Conservation (phyloP, 441 rosid species). For the Gossypium armourianum region DNA sequence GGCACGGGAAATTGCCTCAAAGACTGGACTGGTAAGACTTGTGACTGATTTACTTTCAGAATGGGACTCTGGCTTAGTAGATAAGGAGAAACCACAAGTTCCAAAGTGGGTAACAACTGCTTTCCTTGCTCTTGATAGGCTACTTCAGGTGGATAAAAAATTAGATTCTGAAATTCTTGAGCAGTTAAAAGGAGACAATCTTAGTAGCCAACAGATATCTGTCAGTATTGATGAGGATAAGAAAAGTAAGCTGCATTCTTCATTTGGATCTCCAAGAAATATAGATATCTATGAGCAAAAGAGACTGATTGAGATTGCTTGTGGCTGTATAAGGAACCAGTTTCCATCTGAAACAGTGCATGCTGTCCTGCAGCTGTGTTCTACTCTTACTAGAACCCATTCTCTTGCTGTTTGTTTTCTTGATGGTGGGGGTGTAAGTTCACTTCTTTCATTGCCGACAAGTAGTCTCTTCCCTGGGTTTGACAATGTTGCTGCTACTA, state of each 20-base stretch:
- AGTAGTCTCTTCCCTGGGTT: conserved; percentile 86
- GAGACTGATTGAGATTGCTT: conserved; percentile 78
- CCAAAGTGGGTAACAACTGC: conserved; percentile 96
- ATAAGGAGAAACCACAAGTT: conserved; percentile 39
- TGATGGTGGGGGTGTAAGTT: conserved; percentile 69
- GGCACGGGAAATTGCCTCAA: conserved; percentile 69
- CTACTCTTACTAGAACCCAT: conserved; percentile 77
- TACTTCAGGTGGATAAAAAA: conserved; percentile 76
- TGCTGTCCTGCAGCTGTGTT: conserved; percentile 85
- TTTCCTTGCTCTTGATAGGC: conserved; percentile 86
- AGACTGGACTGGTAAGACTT: conserved; percentile 63
- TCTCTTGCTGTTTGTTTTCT: conserved; percentile 73
- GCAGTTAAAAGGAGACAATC: conserved; percentile 47
- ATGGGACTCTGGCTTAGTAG: conserved; percentile 57
- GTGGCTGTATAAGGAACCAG: conserved; percentile 62
- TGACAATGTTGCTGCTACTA: conserved; percentile 78
- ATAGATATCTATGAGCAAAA: conserved; percentile 58
- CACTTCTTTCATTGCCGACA: conserved; percentile 71
- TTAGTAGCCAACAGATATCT: conserved; percentile 33
- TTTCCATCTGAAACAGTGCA: conserved; percentile 87
- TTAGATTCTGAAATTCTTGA: conserved; percentile 64
- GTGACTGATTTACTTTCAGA: conserved; percentile 57
- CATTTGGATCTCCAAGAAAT: conserved; percentile 39
- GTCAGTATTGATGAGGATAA: conserved; percentile 61
- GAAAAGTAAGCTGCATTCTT: conserved; percentile 49